Evolutionary conservation across 345 rosid species (phyloP), one percentile per base, ranked within the genome.

Genomic region (Corymbia maculata): DNA sequence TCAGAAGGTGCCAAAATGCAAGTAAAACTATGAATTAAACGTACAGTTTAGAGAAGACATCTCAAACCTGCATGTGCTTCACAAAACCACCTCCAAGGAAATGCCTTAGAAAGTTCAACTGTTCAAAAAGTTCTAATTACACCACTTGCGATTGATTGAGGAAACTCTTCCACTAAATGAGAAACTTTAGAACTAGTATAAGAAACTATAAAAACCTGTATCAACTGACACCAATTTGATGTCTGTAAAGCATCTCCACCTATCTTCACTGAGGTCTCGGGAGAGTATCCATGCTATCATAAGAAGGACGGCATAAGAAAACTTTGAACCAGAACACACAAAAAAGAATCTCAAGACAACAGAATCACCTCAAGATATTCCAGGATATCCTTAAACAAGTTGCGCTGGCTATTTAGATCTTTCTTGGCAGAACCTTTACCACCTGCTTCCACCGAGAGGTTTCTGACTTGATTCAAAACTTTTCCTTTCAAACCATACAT

Each of bases 341-440:
- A 30, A 85, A 36, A 87, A 61, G 86, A 52, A 49, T 86, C 50
- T 51, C 70, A 84, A 68, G 24, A 68, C 49, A 32, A 79, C 45
- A 52, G 4, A 5, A 86, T n/a, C 88, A 96, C 98, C 98, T 96
- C 98, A 57, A 98, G 93, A 90, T 91, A 95, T 87, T 96, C 98
- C 88, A 95, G 87, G 44, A 98, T 90, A 90, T 97, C 98, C 94
- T 92, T 96, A 89, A 98, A 98, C 86, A 95, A 88, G 91, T 94
- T 96, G 24, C 99, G 91, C 92, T 98, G 99, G 89, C 89, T 95
- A 91, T 90, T 95, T 75, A 98, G 99, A 91, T 95, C 97, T 92
- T 97, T 97, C 96, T 98, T 98, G 51, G 94, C 93, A 45, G 98
- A 95, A 87, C 99, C 99, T 91, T 95, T 98, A 87, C 99, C 99